Percentiles rank a stretch among this genome's conserved stretches.
phyloP scores from a whole-genome alignment of 148 eudicot genomes.

The Rhododendron henanense region DNA sequence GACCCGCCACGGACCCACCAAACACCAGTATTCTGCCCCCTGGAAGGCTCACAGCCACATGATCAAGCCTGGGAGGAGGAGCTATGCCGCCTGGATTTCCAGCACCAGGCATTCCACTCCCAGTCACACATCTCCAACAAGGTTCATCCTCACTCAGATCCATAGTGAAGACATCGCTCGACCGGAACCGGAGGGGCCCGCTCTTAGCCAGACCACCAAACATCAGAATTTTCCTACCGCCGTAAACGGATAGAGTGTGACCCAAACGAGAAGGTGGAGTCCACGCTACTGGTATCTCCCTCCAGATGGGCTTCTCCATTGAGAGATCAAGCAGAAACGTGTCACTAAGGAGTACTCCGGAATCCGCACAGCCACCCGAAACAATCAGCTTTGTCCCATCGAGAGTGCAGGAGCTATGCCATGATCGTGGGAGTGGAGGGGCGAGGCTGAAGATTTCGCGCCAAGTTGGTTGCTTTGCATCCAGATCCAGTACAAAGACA shows the following conservation, averaged over 20 bases:
- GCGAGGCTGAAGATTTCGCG: slow-evolving; percentile 90
- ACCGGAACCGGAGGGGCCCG: slow-evolving; percentile 80
- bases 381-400: slow-evolving; percentile 92
- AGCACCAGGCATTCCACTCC: slow-evolving; percentile 92
- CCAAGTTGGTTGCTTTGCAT: slow-evolving; percentile 90
- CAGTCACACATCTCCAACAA: slow-evolving; percentile 88
- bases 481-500: slow-evolving; percentile 79
- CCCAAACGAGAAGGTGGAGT: slow-evolving; percentile 95
- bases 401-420: slow-evolving; percentile 98
- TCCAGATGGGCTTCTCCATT: slow-evolving; percentile 90
- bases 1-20: slow-evolving; percentile 98
- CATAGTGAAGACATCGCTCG: slow-evolving; percentile 85
- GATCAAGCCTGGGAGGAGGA: slow-evolving; percentile 95
- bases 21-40: slow-evolving; percentile 90
- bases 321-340: slow-evolving; percentile 90
- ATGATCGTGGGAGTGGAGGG: slow-evolving; percentile 91
- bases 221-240: slow-evolving; percentile 91
- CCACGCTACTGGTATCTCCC: slow-evolving; percentile 90
- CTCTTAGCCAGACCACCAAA: slow-evolving; percentile 96
- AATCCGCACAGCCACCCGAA: slow-evolving; percentile 96
- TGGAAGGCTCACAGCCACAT: slow-evolving; percentile 93
- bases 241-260: slow-evolving; percentile 85
- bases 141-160: slow-evolving; percentile 90
- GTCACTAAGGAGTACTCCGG: slow-evolving; percentile 90
- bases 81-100: slow-evolving; percentile 93